These are phyloP conservation scores for Phytopythium aichiense DNA, from an alignment of 352 stramenopile genomes.

Conservation along the genomic window DNA sequence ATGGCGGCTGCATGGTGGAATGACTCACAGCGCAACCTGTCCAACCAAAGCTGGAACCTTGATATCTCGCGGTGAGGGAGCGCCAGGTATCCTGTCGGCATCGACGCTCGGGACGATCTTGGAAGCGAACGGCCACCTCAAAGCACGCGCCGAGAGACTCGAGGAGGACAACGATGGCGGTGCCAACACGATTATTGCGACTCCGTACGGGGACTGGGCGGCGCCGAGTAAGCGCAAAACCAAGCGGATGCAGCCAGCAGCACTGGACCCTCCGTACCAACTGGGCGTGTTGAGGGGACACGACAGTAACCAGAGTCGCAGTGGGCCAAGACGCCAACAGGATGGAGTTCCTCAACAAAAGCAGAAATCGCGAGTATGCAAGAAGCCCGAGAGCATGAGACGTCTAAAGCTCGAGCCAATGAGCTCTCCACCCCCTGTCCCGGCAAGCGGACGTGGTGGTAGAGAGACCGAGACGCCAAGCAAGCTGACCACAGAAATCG, in stretches of 20 bases:
- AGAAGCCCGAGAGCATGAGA: not conserved
- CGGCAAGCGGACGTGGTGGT: not conserved
- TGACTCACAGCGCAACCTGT: not conserved
- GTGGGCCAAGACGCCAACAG: not conserved
- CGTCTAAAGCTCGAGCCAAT: slow-evolving; percentile 1
- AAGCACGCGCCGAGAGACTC: not conserved
- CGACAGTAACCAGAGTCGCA: not conserved
- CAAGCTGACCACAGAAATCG: slow-evolving; percentile 33
- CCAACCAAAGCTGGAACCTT: not conserved
- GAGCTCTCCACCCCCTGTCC: not conserved
- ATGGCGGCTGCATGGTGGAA: not conserved
- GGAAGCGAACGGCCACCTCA: not conserved
- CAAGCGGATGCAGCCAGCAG: not conserved
- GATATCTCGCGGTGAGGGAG: not conserved
- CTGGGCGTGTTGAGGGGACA: not conserved
- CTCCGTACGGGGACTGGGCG: slow-evolving; percentile 4
- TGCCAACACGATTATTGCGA: not conserved
- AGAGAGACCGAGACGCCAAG: not conserved
- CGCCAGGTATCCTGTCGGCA: not conserved
- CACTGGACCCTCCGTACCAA: not conserved
- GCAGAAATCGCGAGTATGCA: not conserved
- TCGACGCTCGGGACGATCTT: slow-evolving; percentile 4
- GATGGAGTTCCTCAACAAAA: not conserved
- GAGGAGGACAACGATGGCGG: not conserved
- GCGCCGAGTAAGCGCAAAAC: not conserved